Base-by-base conservation (phyloP, 78 protist genomes). In the Dictyostelium purpureum region DNA sequence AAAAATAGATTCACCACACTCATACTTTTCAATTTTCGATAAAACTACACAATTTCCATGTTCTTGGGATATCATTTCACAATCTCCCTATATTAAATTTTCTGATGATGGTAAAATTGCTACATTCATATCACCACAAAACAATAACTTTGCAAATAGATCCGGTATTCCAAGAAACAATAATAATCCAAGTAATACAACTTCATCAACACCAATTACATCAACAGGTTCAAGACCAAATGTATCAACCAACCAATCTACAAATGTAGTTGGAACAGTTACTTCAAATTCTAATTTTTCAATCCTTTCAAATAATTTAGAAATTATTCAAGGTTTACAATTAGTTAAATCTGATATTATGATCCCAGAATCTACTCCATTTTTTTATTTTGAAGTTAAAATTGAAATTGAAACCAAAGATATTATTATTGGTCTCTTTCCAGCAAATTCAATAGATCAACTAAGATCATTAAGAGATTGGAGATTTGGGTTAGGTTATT, bases 301-400 rank as follows among this genome's bases (percentile, higher is more conserved):
- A 6, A 73, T 0, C 9, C 10, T 16, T 18, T 14, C n/a, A 19
- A 35, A 57, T 38, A 75, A 76, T 43, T 45, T 45, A 21, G 56
- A 73, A 26, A 33, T 14, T 31, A 61, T 61, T 61, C 69, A 61
- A 31, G 69, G 69, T 26, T 49, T 74, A 33, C 65, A 49, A 26
- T 45, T 54, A 1, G 26, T 88, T 54, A 75, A 40, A 43, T 42
- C 79, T 3, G 90, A 92, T 66, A 38, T 24, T 9, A 18, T 77
- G 47, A 83, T 92, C 4, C 95, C 95, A 21, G 95, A 92, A 10
- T 28, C 61, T 2, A 33, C 70, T 26, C 85, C 90, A 33, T 37
- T 92, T 9, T 92, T 92, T 38, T 92, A 92, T 59, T 92, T 92
- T 73, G 95, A 92, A 42, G 42, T 92, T n/a, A 77, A 79, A 31